Evolutionary conservation across 2,329 filamentous ascomycete species (phyloP).

Genomic region (Xylariaceae sp.): DNA sequence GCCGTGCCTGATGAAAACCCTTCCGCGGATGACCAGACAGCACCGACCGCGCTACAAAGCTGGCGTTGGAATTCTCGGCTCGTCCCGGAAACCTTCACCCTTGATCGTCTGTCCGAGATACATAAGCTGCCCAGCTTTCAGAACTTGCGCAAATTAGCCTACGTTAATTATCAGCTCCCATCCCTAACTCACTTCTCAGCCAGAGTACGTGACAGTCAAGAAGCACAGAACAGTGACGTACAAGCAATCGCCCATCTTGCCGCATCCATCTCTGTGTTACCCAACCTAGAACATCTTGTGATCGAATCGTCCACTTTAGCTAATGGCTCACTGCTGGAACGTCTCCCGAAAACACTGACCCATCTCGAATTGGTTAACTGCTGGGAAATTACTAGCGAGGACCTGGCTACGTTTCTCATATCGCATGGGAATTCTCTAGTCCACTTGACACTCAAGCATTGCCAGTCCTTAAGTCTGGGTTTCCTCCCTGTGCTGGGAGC

Average conservation of each 20-base stretch:
- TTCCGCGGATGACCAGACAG: slow-evolving; percentile 45
- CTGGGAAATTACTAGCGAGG: slow-evolving; percentile 71
- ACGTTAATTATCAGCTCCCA: slow-evolving; percentile 68
- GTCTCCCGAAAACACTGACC: slow-evolving; percentile 69
- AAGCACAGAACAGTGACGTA: slow-evolving; percentile 40
- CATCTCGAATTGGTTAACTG: slow-evolving; percentile 81
- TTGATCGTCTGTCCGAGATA: slow-evolving; percentile 55
- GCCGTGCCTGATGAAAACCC: slow-evolving; percentile 51
- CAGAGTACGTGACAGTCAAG: slow-evolving; percentile 27
- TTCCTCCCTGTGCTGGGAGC: slow-evolving; percentile 72
- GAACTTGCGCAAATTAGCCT: slow-evolving; percentile 59
- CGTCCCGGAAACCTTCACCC: slow-evolving; percentile 51
- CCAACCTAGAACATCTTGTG: slow-evolving; percentile 68
- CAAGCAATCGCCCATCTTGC: slow-evolving; percentile 47
- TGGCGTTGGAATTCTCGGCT: slow-evolving; percentile 69
- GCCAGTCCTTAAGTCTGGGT: slow-evolving; percentile 75
- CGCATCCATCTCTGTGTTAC: slow-evolving; percentile 58
- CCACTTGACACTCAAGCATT: slow-evolving; percentile 75
- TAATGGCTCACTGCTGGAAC: slow-evolving; percentile 69
- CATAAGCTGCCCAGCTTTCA: slow-evolving; percentile 65
- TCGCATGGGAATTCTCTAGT: slow-evolving; percentile 71
- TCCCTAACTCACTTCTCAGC: slow-evolving; percentile 40
- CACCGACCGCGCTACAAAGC: slow-evolving; percentile 50
- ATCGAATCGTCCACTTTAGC: slow-evolving; percentile 78
- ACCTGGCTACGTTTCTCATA: slow-evolving; percentile 68